Evolutionary conservation across 805 yeast genomes (phyloP), one percentile per base, ranked within the genome.

Genomic region (Pichia sporocuriosa): DNA sequence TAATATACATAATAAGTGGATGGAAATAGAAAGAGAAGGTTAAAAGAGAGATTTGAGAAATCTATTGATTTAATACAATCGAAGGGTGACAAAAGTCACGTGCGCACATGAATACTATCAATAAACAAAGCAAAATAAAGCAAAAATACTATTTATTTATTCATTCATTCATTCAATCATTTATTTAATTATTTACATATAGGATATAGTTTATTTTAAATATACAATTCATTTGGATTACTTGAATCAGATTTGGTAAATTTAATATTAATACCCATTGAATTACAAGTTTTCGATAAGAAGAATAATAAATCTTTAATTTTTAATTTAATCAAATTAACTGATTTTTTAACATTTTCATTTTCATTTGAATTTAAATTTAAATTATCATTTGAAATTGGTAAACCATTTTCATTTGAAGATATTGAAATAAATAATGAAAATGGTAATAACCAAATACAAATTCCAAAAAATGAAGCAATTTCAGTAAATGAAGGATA

Each of bases 391-490:
- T 4, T 41, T 21, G 50, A 57, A 4, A 56, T 68, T 8, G 98
- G 98, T 33, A 93, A 70, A 16, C 84, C 78, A 55, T 85, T 83
- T 56, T 93, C 98, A 48, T 86, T 84, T 1, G 97, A 97, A 57
- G 94, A 84, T 45, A 93, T 68, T 24, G 95, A 82, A 15, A 93
- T 90, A 61, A 93, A 90, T 43, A 93, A 69, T 4, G 96, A 81
- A 60, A 93, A 87, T 26, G 98, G 98, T 23, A 93, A 75, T 45
- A 90, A 72, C 98, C 98, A 93, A 16, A 93, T 80, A 53, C 93
- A 81, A 32, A 93, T 64, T 1, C 96, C 98, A 58, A 93, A 89
- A 61, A 93, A 93, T 3, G 96, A 83, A n/a, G 96, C 85, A 4
- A 93, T 85, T 58, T 93, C 96, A 1, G 88, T 70, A 56, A 90